These are phyloP conservation scores for Microcos paniculata DNA, from an alignment of 345 rosid species.

Conservation along the genomic window DNA sequence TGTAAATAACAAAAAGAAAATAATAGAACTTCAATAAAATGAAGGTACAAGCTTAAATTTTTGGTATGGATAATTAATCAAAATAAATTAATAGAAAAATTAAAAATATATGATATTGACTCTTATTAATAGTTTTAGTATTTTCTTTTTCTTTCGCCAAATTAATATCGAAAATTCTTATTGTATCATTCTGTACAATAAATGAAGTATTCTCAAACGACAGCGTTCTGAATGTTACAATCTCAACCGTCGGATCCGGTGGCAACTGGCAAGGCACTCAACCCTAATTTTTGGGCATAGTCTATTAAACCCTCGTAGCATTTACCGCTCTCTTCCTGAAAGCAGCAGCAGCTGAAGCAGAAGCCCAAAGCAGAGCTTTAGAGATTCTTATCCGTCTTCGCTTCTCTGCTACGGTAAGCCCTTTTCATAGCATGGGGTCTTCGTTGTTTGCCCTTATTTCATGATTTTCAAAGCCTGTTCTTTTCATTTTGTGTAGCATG, in stretches of 20 bases:
- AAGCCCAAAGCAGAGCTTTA: background rate
- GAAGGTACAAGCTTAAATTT: too few relatives aligned
- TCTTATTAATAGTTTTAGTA: too few relatives aligned
- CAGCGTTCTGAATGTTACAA: background rate
- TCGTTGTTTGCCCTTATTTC: background rate
- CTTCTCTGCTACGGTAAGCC: background rate
- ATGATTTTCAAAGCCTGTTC: background rate
- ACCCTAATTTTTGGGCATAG: background rate
- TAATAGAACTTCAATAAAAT: too few relatives aligned
- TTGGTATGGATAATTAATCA: too few relatives aligned
- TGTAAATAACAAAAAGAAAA: too few relatives aligned
- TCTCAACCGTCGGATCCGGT: background rate
- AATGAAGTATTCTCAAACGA: background rate
- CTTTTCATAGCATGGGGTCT: background rate
- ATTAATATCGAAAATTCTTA: too few relatives aligned
- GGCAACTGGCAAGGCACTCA: background rate
- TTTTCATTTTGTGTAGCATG: background rate
- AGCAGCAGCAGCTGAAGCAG: background rate
- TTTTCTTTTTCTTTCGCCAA: too few relatives aligned
- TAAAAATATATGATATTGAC: too few relatives aligned
- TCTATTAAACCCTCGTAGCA: background rate
- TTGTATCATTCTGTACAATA: too few relatives aligned
- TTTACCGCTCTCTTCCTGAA: background rate
- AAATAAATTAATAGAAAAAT: too few relatives aligned
- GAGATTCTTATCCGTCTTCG: background rate